Evolutionary conservation across 108 stramenopile genomes (phyloP).

Genomic region (Skeletonema menzelii): DNA sequence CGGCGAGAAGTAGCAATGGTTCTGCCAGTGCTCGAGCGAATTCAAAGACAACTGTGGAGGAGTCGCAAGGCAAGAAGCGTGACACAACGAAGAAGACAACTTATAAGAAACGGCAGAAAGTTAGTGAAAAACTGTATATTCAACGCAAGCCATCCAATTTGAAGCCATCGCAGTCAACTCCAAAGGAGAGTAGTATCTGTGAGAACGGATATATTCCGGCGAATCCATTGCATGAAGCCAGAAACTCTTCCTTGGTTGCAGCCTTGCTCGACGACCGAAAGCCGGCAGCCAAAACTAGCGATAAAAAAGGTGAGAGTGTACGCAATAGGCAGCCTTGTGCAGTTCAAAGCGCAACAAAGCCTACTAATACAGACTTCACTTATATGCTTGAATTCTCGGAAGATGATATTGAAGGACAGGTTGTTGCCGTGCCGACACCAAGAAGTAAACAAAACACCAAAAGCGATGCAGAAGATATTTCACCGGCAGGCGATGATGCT

Average conservation of each 20-base stretch:
- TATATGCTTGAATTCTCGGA: background rate
- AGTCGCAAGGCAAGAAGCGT: slow-evolving; percentile 1
- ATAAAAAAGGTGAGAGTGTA: background rate
- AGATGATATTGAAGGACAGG: background rate
- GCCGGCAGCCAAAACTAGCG: background rate
- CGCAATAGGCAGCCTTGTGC: background rate
- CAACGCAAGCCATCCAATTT: background rate
- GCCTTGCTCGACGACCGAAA: background rate
- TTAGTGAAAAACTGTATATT: background rate
- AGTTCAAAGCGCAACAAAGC: background rate
- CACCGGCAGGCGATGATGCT: background rate
- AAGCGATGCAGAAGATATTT: background rate
- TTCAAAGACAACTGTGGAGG: background rate
- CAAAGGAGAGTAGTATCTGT: background rate
- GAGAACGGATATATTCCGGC: background rate
- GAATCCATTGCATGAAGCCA: slow-evolving; percentile 1
- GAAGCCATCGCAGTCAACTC: background rate
- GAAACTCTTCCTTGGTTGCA: background rate
- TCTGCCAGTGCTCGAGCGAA: background rate
- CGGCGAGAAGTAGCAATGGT: background rate
- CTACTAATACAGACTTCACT: background rate
- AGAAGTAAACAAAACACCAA: background rate
- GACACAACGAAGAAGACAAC: background rate
- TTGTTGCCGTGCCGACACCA: background rate
- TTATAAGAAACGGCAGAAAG: slow-evolving; percentile 3